A percentile compares a stretch with the other conserved stretches of the same genome.
Evolutionary conservation across 768 basidiomycete species (phyloP).

Genomic region (Lactifluus echinatus): DNA sequence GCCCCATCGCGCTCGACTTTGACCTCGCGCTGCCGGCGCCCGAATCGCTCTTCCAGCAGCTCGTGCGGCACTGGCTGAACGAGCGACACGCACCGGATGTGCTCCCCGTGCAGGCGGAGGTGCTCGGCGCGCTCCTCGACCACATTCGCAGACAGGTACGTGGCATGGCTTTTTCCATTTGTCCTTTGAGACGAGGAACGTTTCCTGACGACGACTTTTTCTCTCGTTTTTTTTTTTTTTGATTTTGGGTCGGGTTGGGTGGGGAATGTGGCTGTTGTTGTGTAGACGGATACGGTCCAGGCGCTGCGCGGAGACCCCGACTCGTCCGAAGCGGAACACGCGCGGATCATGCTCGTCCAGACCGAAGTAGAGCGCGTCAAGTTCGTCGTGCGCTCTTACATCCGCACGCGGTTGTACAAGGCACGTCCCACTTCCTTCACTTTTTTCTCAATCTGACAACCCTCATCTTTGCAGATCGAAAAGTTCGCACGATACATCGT

Average conservation of each 20-base stretch:
- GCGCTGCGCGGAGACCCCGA: constrained; percentile 69
- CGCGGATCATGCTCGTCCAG: constrained; percentile 86
- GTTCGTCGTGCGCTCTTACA: constrained; percentile 84
- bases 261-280: background rate
- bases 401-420: constrained; percentile 81
- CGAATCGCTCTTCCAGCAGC: constrained; percentile 56
- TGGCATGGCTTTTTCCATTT: background rate
- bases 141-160: constrained; percentile 77
- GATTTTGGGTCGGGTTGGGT: too few species aligned
- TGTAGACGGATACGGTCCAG: constrained; percentile 70
- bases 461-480: constrained; percentile 58
- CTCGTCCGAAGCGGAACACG: constrained; percentile 88
- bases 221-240: background rate
- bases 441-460: background rate
- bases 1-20: constrained; percentile 13
- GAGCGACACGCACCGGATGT: constrained; percentile 78
- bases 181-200: background rate
- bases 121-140: constrained; percentile 60
- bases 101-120: constrained; percentile 59
- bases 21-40: constrained; percentile 24
- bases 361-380: constrained; percentile 93
- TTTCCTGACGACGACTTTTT: background rate
- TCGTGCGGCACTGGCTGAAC: constrained; percentile 81
- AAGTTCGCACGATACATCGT: constrained; percentile 76
- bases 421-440: background rate